phyloP scores from a whole-genome alignment of 192 early-diverging fungal species.

The Podila epicladia region DNA sequence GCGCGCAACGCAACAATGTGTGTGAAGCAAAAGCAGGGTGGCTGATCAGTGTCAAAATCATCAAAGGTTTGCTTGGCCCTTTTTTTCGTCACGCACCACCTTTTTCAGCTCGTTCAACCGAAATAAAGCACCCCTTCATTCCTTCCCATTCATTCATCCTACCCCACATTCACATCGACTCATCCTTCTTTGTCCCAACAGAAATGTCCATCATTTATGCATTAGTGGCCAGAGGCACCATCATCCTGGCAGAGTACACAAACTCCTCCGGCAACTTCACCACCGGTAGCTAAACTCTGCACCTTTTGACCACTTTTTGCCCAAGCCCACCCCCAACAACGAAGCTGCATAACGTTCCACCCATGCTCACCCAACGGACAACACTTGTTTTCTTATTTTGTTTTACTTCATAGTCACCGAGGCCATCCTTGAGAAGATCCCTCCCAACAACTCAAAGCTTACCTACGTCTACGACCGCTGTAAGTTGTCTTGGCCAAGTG shows the following conservation, averaged over 20 bases:
- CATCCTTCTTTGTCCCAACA: neutral
- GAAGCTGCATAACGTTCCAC: no score
- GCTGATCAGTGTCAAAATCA: neutral
- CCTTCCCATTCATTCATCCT: neutral
- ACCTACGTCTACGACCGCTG: constrained; percentile 92
- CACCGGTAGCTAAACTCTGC: constrained; percentile 54
- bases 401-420: constrained; percentile 67
- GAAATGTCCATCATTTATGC: constrained; percentile 83
- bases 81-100: neutral
- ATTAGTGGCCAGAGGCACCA: constrained; percentile 78
- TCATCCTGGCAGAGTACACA: constrained; percentile 87
- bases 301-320: neutral
- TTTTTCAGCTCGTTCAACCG: neutral
- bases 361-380: neutral
- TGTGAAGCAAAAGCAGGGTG: neutral
- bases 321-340: no score
- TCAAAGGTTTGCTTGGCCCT: no score
- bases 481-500: neutral
- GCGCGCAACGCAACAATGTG: neutral
- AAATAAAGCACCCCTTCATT: neutral
- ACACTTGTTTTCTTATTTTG: neutral
- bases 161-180: neutral
- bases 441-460: constrained; percentile 89
- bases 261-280: constrained; percentile 85
- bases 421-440: constrained; percentile 89